Percentiles rank a stretch among this genome's conserved stretches.
Conservation (phyloP, 2,329 filamentous ascomycete genomes). For the Ascochyta fabae region DNA sequence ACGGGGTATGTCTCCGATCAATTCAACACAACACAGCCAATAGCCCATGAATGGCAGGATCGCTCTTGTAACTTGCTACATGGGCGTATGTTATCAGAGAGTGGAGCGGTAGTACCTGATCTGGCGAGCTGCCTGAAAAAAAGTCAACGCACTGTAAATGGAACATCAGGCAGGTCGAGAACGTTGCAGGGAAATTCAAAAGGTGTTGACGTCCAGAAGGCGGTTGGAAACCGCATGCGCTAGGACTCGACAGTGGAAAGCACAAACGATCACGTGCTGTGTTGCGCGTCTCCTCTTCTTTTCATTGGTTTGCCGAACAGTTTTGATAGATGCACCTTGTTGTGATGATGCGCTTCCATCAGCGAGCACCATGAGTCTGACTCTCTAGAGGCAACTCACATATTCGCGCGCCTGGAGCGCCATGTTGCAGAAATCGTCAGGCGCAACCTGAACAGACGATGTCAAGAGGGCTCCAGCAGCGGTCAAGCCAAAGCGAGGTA, state of each 20-base stretch:
- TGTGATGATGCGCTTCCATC: neutral
- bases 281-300: neutral
- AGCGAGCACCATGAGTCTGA: neutral
- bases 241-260: neutral
- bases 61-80: neutral
- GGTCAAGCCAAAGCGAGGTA: too few relatives aligned
- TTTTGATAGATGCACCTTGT: neutral
- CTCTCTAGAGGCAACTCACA: too few relatives aligned
- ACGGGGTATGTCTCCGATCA: neutral
- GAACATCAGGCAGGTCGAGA: constrained; percentile 4
- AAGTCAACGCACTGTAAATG: neutral
- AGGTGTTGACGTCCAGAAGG: neutral
- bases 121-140: neutral
- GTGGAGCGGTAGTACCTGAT: neutral
- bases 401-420: too few relatives aligned
- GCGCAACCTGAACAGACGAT: too few relatives aligned
- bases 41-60: neutral
- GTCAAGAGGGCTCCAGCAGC: too few relatives aligned
- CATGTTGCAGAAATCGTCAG: too few relatives aligned
- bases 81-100: neutral
- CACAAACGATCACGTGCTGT: constrained; percentile 7
- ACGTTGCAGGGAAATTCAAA: neutral
- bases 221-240: neutral
- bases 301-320: neutral
- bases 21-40: neutral